Percentiles rank a stretch among this genome's conserved stretches.
These are phyloP conservation scores for Clavulina sp. DNA, from an alignment of 768 basidiomycete species.

Conservation along the genomic window DNA sequence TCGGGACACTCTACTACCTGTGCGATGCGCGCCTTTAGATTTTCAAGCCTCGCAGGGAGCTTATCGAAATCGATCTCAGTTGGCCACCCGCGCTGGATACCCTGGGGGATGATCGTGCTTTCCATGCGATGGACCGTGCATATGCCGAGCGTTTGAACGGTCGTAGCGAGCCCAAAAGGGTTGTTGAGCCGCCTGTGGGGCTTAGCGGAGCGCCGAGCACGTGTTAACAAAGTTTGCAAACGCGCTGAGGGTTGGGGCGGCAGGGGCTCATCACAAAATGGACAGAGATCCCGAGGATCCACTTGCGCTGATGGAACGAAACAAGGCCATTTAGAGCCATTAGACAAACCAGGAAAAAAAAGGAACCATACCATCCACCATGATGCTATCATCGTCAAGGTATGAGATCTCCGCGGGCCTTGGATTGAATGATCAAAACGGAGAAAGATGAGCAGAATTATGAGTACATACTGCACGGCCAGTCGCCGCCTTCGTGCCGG, in stretches of 20 bases:
- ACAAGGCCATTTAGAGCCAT: too few relatives aligned
- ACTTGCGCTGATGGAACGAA: too few relatives aligned
- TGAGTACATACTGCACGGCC: too few relatives aligned
- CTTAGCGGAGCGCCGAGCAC: slow-evolving; percentile 35
- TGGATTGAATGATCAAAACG: too few relatives aligned
- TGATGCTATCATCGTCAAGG: too few relatives aligned
- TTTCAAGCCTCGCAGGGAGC: slow-evolving; percentile 33
- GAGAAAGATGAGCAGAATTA: too few relatives aligned
- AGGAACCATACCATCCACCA: too few relatives aligned
- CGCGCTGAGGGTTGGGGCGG: slow-evolving; percentile 44
- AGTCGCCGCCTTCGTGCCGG: too few relatives aligned
- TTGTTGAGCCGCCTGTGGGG: slow-evolving; percentile 52
- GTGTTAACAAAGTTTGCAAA: slow-evolving; percentile 35
- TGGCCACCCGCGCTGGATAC: slow-evolving; percentile 59
- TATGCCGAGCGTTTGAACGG: slow-evolving; percentile 33
- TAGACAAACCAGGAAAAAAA: too few relatives aligned
- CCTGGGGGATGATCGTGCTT: slow-evolving; percentile 50
- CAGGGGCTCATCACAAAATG: slow-evolving; percentile 60
- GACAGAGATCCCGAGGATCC: slow-evolving; percentile 46
- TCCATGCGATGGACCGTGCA: slow-evolving; percentile 74
- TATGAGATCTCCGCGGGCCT: too few relatives aligned
- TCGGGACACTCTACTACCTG: slow-evolving; percentile 21
- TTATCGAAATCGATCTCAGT: slow-evolving; percentile 45
- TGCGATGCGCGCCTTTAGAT: slow-evolving; percentile 34
- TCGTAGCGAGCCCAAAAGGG: slow-evolving; percentile 39